phyloP scores from a whole-genome alignment of 805 yeast genomes.

The Maudiozyma bulderi region DNA sequence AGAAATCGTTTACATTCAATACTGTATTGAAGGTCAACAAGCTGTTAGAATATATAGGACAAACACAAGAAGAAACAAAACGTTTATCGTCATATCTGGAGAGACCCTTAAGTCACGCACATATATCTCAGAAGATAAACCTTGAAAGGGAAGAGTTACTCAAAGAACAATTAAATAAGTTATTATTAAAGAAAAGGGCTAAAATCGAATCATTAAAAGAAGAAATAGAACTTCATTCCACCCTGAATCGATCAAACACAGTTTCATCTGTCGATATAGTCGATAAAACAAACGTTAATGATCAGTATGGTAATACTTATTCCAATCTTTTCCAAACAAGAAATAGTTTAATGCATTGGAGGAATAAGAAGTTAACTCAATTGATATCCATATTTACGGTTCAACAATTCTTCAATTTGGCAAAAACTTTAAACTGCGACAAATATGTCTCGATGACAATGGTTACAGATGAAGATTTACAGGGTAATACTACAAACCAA shows the following conservation, averaged over 20 bases:
- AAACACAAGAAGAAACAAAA: constrained; percentile 14
- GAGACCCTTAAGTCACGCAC: neutral
- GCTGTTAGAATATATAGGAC: constrained; percentile 20
- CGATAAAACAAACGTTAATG: constrained; percentile 5
- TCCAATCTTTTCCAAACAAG: constrained; percentile 16
- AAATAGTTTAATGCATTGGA: constrained; percentile 9
- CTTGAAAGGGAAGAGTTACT: constrained; percentile 3
- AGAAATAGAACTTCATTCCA: neutral
- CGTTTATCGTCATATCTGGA: constrained; percentile 12
- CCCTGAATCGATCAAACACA: neutral
- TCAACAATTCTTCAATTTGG: neutral
- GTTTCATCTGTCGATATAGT: neutral
- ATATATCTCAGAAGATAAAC: constrained; percentile 3
- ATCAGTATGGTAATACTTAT: constrained; percentile 21
- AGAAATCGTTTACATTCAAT: constrained; percentile 21
- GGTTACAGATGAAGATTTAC: neutral
- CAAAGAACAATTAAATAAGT: constrained; percentile 4
- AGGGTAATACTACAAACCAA: neutral
- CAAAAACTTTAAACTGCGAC: neutral
- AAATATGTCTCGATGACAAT: neutral
- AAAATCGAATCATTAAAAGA: neutral
- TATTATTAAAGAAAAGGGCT: neutral
- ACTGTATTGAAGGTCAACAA: constrained; percentile 21
- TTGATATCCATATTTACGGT: constrained; percentile 7
- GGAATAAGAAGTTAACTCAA: constrained; percentile 13